Base-by-base conservation (phyloP, 495 filamentous ascomycete species). In the Penicillium simplicissimum region DNA sequence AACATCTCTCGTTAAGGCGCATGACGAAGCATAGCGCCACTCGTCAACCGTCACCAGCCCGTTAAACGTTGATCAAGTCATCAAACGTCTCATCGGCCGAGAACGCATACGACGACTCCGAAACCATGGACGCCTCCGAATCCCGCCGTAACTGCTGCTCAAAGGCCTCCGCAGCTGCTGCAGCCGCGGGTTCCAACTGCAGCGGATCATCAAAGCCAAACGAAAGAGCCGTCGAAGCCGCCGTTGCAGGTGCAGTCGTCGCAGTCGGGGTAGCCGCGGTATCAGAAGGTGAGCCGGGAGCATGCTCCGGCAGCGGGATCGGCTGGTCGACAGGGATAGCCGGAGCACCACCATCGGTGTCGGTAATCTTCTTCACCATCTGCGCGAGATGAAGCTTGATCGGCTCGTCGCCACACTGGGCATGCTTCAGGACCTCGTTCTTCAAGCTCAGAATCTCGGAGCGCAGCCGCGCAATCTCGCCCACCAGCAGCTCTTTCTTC, bases 401-500 rank as follows among this genome's bases (percentile, higher is more conserved):
- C 10, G 81, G 69, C 17, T 76, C 74, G 57, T 88, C 81, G 28
- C 79, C 79, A 65, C 88, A 90, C 52, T 79, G 76, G 28, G 83
- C 81, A 65, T 89, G 87, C 28, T 74, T 72, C 71, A 88, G 77
- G 33, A 89, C 75, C 59, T 83, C 74, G 17, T 83, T 80, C 60
- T 88, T 88, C 35, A 88, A 71, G 7, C 66, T 70, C 36, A 81
- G 75, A 31, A 85, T 76, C 67, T 88, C 81, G 3, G 61, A 66
- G 49, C 67, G 69, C 53, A 75, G 52, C 0, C 61, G 53, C 0
- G 67, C 64, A 4, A 90, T 69, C 80, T 96, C 35, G 80, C 88
- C 8, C 64, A 76, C 19, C 85, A 97, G 68, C 82, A 93, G 58
- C 81, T 85, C 58, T 76, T 85, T 60, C 82, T 96, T 54, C 74